Evolutionary conservation across 2,329 filamentous ascomycete genomes (phyloP).

Genomic region (Fusarium mundagurra): DNA sequence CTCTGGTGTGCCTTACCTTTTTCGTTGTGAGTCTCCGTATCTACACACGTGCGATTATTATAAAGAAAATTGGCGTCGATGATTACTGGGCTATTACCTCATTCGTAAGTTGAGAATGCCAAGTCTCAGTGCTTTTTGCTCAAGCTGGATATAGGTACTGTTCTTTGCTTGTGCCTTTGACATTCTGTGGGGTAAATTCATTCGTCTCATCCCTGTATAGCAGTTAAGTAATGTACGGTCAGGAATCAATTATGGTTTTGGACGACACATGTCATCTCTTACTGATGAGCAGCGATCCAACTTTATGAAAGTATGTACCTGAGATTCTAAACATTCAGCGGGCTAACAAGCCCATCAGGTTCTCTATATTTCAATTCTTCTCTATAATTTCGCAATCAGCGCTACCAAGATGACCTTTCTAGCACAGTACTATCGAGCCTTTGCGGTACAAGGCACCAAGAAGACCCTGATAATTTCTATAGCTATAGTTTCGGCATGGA

Average conservation of each 20-base stretch:
- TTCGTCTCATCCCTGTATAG: rapidly evolving
- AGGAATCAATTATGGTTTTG: not conserved
- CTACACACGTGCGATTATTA: not conserved
- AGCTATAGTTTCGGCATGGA: not conserved
- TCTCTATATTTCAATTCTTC: not conserved
- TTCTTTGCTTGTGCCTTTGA: not conserved
- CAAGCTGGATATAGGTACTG: not conserved
- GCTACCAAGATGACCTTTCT: not conserved
- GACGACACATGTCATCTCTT: not conserved
- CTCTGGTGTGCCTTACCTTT: not conserved
- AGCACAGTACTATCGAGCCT: not conserved
- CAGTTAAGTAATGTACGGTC: not conserved
- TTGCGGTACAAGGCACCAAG: not conserved
- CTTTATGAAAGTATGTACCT: not conserved
- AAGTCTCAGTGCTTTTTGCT: not conserved
- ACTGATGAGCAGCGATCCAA: not conserved
- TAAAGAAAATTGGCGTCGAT: not conserved
- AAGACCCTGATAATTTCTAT: not conserved
- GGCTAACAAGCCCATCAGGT: not conserved
- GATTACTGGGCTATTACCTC: not conserved
- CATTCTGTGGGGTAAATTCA: not conserved
- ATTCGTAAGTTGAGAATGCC: not conserved
- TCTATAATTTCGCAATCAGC: not conserved
- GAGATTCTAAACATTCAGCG: not conserved
- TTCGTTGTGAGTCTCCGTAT: not conserved